phyloP scores from a whole-genome alignment of 2,329 filamentous ascomycete species.

The Penicillium sp. region DNA sequence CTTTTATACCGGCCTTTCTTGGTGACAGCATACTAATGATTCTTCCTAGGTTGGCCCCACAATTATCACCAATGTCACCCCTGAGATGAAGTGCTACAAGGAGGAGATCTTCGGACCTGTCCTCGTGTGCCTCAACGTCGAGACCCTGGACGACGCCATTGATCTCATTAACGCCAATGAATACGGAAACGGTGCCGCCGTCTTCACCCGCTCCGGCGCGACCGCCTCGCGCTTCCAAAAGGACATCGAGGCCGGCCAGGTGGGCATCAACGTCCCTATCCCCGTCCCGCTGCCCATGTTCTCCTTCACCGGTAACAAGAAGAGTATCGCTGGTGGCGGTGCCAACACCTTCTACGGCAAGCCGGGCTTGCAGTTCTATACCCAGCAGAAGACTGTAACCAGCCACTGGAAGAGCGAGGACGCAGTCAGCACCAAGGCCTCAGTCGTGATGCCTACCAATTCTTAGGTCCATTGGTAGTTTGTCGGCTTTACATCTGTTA shows the following conservation, averaged over 20 bases:
- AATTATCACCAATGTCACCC: slow-evolving; percentile 60
- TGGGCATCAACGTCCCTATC: slow-evolving; percentile 64
- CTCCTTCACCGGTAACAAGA: slow-evolving; percentile 70
- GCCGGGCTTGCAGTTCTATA: slow-evolving; percentile 90
- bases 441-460: slow-evolving; percentile 80
- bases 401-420: slow-evolving; percentile 83
- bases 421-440: slow-evolving; percentile 76
- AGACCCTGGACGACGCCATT: slow-evolving; percentile 59
- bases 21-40: neutral
- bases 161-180: slow-evolving; percentile 61
- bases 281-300: slow-evolving; percentile 60
- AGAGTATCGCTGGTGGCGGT: slow-evolving; percentile 83
- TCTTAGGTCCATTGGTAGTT: slow-evolving; percentile 18
- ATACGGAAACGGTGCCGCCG: slow-evolving; percentile 62
- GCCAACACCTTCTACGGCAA: slow-evolving; percentile 93
- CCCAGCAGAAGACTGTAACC: slow-evolving; percentile 96
- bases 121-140: slow-evolving; percentile 57
- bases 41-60: slow-evolving; percentile 54
- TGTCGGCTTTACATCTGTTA: neutral
- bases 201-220: slow-evolving; percentile 60
- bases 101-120: slow-evolving; percentile 65
- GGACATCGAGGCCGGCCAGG: slow-evolving; percentile 61
- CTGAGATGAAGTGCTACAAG: slow-evolving; percentile 61
- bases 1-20: neutral
- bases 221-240: slow-evolving; percentile 60